These are phyloP conservation scores for Jimgerdemannia flammicorona DNA, from an alignment of 192 early-diverging fungal species.

Conservation along the genomic window DNA sequence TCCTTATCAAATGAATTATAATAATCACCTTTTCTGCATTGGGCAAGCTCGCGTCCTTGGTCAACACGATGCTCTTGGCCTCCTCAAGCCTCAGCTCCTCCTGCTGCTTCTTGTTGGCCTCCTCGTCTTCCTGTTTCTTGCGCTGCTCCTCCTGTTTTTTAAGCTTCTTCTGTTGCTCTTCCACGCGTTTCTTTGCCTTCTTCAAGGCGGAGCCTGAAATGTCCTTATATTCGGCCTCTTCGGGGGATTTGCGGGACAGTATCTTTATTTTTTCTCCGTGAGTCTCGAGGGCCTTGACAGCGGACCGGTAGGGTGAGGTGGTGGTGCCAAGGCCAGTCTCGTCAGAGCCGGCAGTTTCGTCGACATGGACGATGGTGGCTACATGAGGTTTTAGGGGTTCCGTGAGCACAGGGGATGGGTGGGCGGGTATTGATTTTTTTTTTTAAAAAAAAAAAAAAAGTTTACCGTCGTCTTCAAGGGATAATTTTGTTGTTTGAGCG, in stretches of 20 bases:
- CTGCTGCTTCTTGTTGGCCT: slow-evolving; percentile 67
- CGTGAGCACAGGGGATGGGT: too few relatives aligned
- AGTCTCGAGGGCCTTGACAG: slow-evolving; percentile 65
- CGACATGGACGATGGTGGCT: slow-evolving; percentile 51
- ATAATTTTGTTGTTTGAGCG: too few relatives aligned
- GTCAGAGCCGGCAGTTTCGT: slow-evolving; percentile 84
- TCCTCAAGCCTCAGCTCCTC: slow-evolving; percentile 78
- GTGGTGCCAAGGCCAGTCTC: slow-evolving; percentile 70
- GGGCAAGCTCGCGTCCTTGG: slow-evolving; percentile 69
- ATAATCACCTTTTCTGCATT: slow-evolving; percentile 56
- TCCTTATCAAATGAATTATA: background rate
- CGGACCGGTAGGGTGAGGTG: slow-evolving; percentile 74
- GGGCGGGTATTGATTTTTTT: too few relatives aligned
- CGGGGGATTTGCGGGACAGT: slow-evolving; percentile 59
- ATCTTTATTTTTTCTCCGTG: slow-evolving; percentile 53
- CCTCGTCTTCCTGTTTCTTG: slow-evolving; percentile 62
- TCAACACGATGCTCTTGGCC: slow-evolving; percentile 78
- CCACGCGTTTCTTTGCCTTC: slow-evolving; percentile 80
- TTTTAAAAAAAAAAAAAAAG: too few relatives aligned
- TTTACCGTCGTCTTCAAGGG: too few relatives aligned
- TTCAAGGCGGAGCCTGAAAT: slow-evolving; percentile 90
- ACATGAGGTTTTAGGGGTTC: background rate
- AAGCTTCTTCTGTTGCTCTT: slow-evolving; percentile 63
- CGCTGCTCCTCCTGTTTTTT: slow-evolving; percentile 80
- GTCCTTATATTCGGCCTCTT: slow-evolving; percentile 66